Base-by-base conservation (phyloP, 192 early-diverging fungal genomes). In the Linnemannia hyalina region DNA sequence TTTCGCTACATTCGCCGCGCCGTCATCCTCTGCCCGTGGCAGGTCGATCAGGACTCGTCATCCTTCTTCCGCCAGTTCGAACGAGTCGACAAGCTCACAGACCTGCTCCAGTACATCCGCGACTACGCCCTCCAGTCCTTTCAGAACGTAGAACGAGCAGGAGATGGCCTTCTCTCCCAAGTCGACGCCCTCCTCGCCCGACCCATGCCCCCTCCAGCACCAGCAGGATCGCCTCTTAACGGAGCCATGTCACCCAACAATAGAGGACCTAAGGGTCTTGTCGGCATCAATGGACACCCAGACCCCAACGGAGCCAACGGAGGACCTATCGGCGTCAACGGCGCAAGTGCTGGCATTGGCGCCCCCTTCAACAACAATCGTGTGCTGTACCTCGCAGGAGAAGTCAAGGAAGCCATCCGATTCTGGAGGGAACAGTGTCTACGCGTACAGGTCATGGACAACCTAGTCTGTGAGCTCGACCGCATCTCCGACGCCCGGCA, bases 381-480 rank as follows among this genome's bases (percentile, higher is more conserved):
- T 7, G 71, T 86, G 0, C 44, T 86, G 1, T 74, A 71, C 18
- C 40, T 81, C 18, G 84, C 84, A 26, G 84, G 84, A 2, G 84
- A 86, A 57, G 70, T 86, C 75, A 86, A 80, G 44, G 84, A 86
- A 38, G 84, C 84, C 10, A 81, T 86, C 40, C 74, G 84, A 5
- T 86, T 86, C 36, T 86, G 84, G 84, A 76, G 84, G 29, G 84
- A 86, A 32, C 84, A 86, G 20, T 86, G 80, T 36, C n/a, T 77
- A 13, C 77, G 63, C 46, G 79, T 76, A 35, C 79, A 86, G n/a
- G 49, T 69, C 1, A 36, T 86, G 60, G 80, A 80, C 22, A 79
- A 75, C 11, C 80, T 81, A 22, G 52, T 80, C 15, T 77, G 76
- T 57, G 84, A 86, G 36, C 29, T 86, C 32, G 84, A 86, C 40